phyloP scores from a whole-genome alignment of 768 basidiomycete species.

The Scleroderma citrinum region DNA sequence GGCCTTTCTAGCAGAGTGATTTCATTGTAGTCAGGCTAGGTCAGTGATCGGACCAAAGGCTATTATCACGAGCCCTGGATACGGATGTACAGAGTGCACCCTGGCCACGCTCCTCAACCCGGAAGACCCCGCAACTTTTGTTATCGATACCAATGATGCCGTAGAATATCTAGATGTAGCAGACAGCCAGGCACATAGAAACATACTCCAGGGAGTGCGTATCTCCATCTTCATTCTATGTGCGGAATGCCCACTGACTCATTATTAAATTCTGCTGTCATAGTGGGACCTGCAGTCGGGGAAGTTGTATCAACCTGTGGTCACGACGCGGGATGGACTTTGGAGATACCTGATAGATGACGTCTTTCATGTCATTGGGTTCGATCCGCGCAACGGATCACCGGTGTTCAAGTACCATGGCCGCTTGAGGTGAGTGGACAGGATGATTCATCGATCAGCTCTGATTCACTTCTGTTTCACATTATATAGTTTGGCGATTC shows the following conservation, averaged over 20 bases:
- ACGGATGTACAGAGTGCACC: constrained; percentile 8
- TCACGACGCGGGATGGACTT: constrained; percentile 6
- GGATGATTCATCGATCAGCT: background rate
- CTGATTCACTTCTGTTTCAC: background rate
- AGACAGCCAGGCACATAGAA: constrained; percentile 6
- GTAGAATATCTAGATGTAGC: constrained; percentile 16
- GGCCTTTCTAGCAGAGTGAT: background rate
- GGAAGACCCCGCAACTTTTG: constrained; percentile 7
- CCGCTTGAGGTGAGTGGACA: background rate
- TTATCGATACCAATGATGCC: constrained; percentile 2
- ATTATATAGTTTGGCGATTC: background rate
- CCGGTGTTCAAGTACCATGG: constrained; percentile 1
- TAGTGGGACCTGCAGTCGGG: background rate
- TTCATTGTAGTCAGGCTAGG: background rate
- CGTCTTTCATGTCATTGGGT: constrained; percentile 2
- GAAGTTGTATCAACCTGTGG: constrained; percentile 1
- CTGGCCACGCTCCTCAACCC: background rate
- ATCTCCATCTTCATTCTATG: background rate
- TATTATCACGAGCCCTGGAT: background rate
- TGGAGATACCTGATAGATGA: constrained; percentile 8
- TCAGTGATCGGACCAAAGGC: constrained; percentile 1
- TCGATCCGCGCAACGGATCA: constrained; percentile 5
- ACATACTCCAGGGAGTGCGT: constrained; percentile 14
- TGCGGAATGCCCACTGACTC: no score
- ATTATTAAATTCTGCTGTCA: background rate